Percentiles rank a stretch among this genome's conserved stretches.
These are phyloP conservation scores for Phaeotremella fagi DNA, from an alignment of 768 basidiomycete genomes.

Conservation along the genomic window DNA sequence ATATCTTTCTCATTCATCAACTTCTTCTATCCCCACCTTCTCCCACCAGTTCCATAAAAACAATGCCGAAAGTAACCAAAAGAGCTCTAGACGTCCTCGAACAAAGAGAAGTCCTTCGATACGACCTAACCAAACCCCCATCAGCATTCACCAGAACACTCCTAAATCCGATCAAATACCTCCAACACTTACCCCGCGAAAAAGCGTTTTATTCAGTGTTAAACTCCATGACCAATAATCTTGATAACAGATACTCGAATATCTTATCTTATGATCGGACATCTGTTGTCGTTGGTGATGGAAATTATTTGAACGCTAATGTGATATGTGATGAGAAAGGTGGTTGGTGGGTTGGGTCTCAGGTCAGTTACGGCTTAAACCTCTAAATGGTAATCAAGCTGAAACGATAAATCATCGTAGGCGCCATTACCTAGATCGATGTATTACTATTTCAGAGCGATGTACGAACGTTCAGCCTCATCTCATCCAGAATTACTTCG, in stretches of 20 bases:
- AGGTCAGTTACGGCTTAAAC: slow-evolving; percentile 34
- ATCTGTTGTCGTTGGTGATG: slow-evolving; percentile 28
- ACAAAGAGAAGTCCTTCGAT: neutral
- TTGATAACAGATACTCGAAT: slow-evolving; percentile 40
- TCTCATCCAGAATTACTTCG: slow-evolving; percentile 12
- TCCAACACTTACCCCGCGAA: neutral
- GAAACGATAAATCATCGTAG: slow-evolving; percentile 17
- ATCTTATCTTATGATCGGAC: slow-evolving; percentile 46
- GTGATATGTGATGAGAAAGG: slow-evolving; percentile 39
- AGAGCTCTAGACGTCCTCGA: neutral
- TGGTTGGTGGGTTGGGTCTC: slow-evolving; percentile 44
- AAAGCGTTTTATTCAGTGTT: slow-evolving; percentile 33
- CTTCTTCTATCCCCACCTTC: too few species aligned
- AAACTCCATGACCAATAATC: slow-evolving; percentile 18
- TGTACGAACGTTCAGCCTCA: slow-evolving; percentile 28
- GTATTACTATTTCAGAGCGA: slow-evolving; percentile 37
- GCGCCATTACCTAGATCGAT: slow-evolving; percentile 43
- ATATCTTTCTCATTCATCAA: too few species aligned
- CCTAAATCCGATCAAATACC: neutral
- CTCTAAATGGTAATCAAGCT: neutral
- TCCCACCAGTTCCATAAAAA: too few species aligned
- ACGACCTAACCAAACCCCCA: neutral
- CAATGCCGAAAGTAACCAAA: neutral
- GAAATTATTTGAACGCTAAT: slow-evolving; percentile 47
- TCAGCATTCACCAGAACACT: neutral